phyloP scores from a whole-genome alignment of 768 basidiomycete genomes.

The Termitomyces sp. region DNA sequence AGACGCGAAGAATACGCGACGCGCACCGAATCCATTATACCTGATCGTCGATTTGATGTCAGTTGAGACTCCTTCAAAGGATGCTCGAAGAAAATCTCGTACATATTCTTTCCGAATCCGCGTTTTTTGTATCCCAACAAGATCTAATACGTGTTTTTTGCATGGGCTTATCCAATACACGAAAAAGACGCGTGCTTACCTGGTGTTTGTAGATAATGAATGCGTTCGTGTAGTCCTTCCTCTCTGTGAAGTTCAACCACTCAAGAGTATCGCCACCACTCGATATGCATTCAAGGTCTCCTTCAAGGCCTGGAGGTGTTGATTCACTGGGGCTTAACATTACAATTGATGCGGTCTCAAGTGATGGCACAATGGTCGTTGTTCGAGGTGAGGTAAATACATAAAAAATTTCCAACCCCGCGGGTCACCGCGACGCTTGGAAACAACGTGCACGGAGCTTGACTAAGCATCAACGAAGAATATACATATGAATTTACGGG shows the following conservation, averaged over 20 bases:
- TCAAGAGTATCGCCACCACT: conserved; percentile 36
- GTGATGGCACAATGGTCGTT: neutral
- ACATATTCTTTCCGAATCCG: conserved; percentile 66
- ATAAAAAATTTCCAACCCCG: neutral
- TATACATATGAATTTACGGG: neutral
- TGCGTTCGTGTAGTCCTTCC: conserved; percentile 62
- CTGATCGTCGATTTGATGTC: conserved; percentile 29
- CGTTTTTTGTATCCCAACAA: conserved; percentile 77
- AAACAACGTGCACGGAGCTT: neutral
- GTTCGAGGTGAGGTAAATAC: neutral
- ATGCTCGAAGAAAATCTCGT: conserved; percentile 14
- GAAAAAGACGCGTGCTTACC: conserved; percentile 21
- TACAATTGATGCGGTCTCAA: neutral
- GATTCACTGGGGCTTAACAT: neutral
- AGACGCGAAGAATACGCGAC: neutral
- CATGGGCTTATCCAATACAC: neutral
- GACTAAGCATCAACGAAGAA: neutral
- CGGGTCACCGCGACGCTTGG: neutral
- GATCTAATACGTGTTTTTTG: conserved; percentile 31
- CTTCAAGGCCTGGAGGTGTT: conserved; percentile 39
- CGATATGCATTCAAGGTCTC: conserved; percentile 17
- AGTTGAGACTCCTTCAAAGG: neutral
- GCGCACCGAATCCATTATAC: conserved; percentile 77
- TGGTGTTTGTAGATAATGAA: conserved; percentile 53
- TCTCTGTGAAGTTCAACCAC: conserved; percentile 41